A percentile compares a stretch with the other conserved stretches of the same genome.
Evolutionary conservation across 306 rosid species (phyloP).

Genomic region (Comarum palustre): DNA sequence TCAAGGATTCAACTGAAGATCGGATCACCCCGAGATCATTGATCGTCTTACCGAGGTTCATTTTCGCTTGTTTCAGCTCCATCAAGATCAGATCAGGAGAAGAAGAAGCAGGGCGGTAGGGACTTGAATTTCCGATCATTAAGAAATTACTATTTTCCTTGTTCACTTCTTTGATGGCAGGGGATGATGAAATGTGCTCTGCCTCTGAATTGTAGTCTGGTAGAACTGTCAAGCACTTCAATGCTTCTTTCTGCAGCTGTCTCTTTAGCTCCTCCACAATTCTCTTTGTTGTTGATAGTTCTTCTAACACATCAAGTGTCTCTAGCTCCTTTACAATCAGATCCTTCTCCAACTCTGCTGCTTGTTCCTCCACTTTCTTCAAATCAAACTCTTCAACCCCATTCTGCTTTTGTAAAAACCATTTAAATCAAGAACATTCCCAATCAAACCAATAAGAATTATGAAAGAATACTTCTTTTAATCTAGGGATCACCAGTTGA

Average conservation of each 20-base stretch:
- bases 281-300: slow-evolving; percentile 76
- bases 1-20: slow-evolving; percentile 67
- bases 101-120: slow-evolving; percentile 26
- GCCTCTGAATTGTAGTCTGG: slow-evolving; percentile 31
- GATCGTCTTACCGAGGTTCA: slow-evolving; percentile 75
- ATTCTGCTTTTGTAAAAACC: slow-evolving; percentile 50
- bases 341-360: slow-evolving; percentile 91
- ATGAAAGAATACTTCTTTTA: background rate
- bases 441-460: background rate
- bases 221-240: slow-evolving; percentile 44
- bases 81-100: slow-evolving; percentile 56
- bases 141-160: slow-evolving; percentile 26
- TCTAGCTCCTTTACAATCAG: slow-evolving; percentile 90
- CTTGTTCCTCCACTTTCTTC: slow-evolving; percentile 85
- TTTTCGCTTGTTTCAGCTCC: slow-evolving; percentile 79
- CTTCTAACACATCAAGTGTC: slow-evolving; percentile 94
- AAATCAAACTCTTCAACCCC: slow-evolving; percentile 65
- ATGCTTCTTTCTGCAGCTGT: slow-evolving; percentile 72
- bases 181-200: slow-evolving; percentile 23
- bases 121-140: slow-evolving; percentile 43
- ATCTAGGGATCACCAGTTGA: background rate
- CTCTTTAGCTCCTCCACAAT: slow-evolving; percentile 77
- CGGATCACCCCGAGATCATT: slow-evolving; percentile 77
- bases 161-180: slow-evolving; percentile 56
- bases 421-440: too few relatives aligned